Conservation (phyloP, 2,329 filamentous ascomycete species). For the Hortaea sp. region DNA sequence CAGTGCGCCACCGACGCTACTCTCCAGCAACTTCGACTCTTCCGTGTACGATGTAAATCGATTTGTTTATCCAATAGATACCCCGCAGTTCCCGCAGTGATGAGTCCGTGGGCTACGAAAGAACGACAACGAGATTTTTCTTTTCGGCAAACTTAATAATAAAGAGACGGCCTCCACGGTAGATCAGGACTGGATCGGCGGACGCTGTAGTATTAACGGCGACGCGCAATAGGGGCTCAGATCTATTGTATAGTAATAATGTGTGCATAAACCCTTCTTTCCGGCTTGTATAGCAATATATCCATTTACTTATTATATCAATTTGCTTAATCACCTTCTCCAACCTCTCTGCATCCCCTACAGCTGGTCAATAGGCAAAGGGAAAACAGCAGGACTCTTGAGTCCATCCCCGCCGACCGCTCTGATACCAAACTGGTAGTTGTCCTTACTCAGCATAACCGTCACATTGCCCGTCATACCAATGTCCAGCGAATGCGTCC, state of each 20-base stretch:
- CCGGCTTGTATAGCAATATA: too few relatives aligned
- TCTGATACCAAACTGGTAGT: conserved; percentile 48
- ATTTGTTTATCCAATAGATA: conserved; percentile 1
- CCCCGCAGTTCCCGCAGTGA: conserved; percentile 1
- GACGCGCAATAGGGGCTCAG: too few relatives aligned
- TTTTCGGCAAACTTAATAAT: too few relatives aligned
- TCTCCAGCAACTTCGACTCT: background rate
- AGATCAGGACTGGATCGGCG: too few relatives aligned
- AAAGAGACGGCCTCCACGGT: too few relatives aligned
- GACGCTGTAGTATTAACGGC: too few relatives aligned
- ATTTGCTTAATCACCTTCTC: too few relatives aligned
- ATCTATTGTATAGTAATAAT: too few relatives aligned
- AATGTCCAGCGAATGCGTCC: conserved; percentile 29
- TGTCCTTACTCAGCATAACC: conserved; percentile 46
- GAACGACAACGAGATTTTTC: too few relatives aligned
- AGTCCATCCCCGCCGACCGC: conserved; percentile 42
- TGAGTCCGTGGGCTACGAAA: background rate
- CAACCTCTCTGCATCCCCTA: background rate
- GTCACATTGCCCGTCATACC: conserved; percentile 37
- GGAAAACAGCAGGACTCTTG: conserved; percentile 40
- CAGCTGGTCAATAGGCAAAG: conserved; percentile 23
- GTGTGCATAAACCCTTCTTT: too few relatives aligned
- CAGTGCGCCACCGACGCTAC: conserved; percentile 2
- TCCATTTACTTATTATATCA: too few relatives aligned
- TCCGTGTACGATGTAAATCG: background rate